These are phyloP conservation scores for Metschnikowia amazonensis DNA, from an alignment of 805 yeast genomes.

Conservation along the genomic window DNA sequence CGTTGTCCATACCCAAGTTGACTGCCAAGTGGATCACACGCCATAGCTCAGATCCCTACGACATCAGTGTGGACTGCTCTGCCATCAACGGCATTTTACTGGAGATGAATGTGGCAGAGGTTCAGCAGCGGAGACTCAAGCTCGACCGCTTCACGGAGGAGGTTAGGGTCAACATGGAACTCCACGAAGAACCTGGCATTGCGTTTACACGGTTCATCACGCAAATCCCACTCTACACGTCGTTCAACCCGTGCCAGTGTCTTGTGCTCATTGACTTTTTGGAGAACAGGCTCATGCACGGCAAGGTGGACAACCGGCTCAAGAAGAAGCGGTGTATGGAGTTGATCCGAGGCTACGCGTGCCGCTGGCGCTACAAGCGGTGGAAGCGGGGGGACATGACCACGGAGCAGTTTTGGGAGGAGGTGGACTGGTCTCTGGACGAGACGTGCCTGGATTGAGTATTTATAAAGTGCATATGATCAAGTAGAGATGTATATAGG, in stretches of 20 bases:
- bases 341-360: conserved; percentile 44
- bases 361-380: conserved; percentile 44
- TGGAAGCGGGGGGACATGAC: conserved; percentile 15
- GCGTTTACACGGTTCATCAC: conserved; percentile 59
- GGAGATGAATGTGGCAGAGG: conserved; percentile 52
- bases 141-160: conserved; percentile 73
- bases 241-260: conserved; percentile 75
- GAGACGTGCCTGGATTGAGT: no score
- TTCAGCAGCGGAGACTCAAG: conserved; percentile 48
- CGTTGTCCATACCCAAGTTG: conserved; percentile 49
- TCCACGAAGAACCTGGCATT: conserved; percentile 57
- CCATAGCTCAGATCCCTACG: conserved; percentile 54
- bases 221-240: conserved; percentile 70
- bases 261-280: conserved; percentile 68
- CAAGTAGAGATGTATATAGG: no score
- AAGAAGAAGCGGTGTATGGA: conserved; percentile 42
- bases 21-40: conserved; percentile 45
- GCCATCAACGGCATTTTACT: conserved; percentile 52
- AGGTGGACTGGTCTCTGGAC: no score
- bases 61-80: conserved; percentile 48
- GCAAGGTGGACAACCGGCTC: conserved; percentile 50
- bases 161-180: conserved; percentile 53
- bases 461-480: no score
- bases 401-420: conserved; percentile 9
- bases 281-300: conserved; percentile 55